Conservation (phyloP, 768 basidiomycete species). For the Suillus bovinus region DNA sequence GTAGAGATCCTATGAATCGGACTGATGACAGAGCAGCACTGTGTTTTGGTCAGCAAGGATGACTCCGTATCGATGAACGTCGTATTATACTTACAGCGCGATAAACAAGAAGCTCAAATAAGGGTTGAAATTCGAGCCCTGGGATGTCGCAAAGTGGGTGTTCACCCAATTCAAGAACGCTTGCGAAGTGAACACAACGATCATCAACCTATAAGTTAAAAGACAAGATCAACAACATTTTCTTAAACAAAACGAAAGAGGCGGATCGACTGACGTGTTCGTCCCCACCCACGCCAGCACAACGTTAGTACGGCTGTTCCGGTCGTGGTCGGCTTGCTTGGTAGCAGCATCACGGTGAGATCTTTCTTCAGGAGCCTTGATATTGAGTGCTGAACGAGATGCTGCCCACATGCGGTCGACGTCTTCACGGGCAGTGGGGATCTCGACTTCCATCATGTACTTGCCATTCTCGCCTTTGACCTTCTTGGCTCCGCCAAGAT, state of each 20-base stretch:
- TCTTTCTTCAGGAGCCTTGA: constrained; percentile 69
- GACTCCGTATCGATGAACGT: not conserved
- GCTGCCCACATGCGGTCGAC: constrained; percentile 87
- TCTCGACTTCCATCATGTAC: constrained; percentile 82
- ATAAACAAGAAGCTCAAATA: constrained; percentile 84
- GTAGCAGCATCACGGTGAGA: constrained; percentile 85
- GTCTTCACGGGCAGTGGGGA: constrained; percentile 81
- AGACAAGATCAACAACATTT: constrained; percentile 6
- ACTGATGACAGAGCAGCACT: constrained; percentile 81
- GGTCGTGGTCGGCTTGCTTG: constrained; percentile 85
- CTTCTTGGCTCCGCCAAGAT: constrained; percentile 90
- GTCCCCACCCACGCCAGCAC: constrained; percentile 82
- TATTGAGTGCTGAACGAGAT: constrained; percentile 65
- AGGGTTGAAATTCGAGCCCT: constrained; percentile 76
- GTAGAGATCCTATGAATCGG: constrained; percentile 75
- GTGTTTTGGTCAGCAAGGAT: not conserved
- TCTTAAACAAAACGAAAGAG: not conserved
- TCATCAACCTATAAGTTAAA: constrained; percentile 52
- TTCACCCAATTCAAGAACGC: constrained; percentile 77
- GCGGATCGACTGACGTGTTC: constrained; percentile 64
- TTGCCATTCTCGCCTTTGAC: constrained; percentile 83
- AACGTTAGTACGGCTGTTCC: constrained; percentile 83
- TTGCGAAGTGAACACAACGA: constrained; percentile 72
- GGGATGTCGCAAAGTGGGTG: constrained; percentile 49
- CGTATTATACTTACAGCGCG: constrained; percentile 42